Evolutionary conservation across 2,329 filamentous ascomycete genomes (phyloP).

Genomic region (Diatrype stigma): DNA sequence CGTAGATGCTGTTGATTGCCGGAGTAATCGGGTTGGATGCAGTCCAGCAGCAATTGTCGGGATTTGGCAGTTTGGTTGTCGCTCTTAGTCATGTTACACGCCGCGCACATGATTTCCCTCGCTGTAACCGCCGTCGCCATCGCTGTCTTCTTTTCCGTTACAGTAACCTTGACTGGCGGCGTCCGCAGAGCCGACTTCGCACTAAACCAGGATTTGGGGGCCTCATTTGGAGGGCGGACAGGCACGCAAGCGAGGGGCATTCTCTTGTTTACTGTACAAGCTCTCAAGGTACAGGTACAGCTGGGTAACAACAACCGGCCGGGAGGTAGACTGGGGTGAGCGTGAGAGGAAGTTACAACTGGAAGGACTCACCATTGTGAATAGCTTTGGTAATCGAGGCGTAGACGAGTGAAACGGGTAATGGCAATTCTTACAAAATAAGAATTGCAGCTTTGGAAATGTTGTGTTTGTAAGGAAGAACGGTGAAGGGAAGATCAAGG

Average conservation of each 20-base stretch:
- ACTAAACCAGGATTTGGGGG: constrained; percentile 17
- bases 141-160: not conserved
- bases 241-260: not conserved
- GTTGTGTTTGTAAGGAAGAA: not conserved
- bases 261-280: not conserved
- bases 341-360: not conserved
- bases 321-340: not conserved
- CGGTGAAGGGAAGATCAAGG: not conserved
- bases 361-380: not conserved
- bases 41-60: not conserved
- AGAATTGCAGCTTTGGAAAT: not conserved
- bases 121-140: not conserved
- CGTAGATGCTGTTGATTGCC: not conserved
- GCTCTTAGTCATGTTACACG: no score
- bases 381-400: not conserved
- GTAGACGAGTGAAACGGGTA: not conserved
- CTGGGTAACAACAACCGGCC: not conserved
- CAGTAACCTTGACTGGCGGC: constrained; percentile 17
- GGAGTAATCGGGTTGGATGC: not conserved
- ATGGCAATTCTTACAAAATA: not conserved
- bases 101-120: not conserved
- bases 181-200: constrained; percentile 14
- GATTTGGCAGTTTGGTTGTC: not conserved
- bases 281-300: not conserved
- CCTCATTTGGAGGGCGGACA: not conserved